Evolutionary conservation across 2,329 filamentous ascomycete genomes (phyloP), one percentile per base, ranked within the genome.

Genomic region (Sporothrix curviconia): DNA sequence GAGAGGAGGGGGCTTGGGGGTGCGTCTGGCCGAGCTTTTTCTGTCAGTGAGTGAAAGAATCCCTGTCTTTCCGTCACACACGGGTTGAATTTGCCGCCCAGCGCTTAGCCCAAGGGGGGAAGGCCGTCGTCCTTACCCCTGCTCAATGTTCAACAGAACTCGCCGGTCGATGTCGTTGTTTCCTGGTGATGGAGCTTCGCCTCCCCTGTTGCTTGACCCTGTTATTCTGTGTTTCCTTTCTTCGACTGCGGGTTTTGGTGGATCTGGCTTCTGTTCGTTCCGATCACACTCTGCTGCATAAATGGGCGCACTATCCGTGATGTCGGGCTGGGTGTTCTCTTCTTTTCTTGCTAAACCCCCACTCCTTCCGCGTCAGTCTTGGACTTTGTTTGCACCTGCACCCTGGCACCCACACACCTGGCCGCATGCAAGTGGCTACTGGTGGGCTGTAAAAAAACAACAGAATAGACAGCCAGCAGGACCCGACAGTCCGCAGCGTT

Each of bases 31-130:
- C n/a, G n/a, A n/a, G n/a, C n/a, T n/a, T n/a, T n/a, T n/a, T n/a
- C n/a, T n/a, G n/a, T n/a, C n/a, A n/a, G n/a, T n/a, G n/a, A n/a
- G n/a, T 32, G 28, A 32, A 32, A 32, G 28, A 11, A 32, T 32
- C n/a, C n/a, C n/a, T n/a, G n/a, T n/a, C n/a, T n/a, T 28, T 28
- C 51, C 17, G 51, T 54, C 40, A 19, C 39, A 43, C 50, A 52
- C 49, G 49, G 34, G 15, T 40, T 39, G 36, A 15, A 40, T 40
- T 52, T 53, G 39, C 51, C 37, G 37, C 37, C 14, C 37, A 34
- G 51, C 51, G 51, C 39, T 54, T 54, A 34, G 37, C 51, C 51
- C 43, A 54, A 44, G 37, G 17, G 32, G 39, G 51, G 25, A 44
- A 44, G 11, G 51, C 6, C 34, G 17, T 25, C n/a, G 32, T 30